Evolutionary conservation across 495 filamentous ascomycete genomes (phyloP).

Genomic region (Aspergillus olivimuriae): DNA sequence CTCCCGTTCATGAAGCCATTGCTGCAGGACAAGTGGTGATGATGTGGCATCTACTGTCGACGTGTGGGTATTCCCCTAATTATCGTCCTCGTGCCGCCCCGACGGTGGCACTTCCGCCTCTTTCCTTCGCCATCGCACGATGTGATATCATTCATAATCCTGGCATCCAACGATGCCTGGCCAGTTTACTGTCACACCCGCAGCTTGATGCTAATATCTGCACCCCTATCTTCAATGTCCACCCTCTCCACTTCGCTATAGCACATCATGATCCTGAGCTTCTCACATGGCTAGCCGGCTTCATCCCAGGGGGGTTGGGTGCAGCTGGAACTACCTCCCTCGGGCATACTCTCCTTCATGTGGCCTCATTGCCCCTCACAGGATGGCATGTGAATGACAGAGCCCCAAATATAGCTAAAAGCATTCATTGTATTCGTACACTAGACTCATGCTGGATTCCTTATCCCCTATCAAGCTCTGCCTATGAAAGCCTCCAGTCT

Average conservation of each 20-base stretch:
- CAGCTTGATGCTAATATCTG: slow-evolving; percentile 7
- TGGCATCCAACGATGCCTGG: neutral
- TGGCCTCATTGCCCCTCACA: slow-evolving; percentile 5
- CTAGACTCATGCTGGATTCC: slow-evolving; percentile 1
- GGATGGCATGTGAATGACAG: neutral
- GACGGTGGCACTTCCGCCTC: slow-evolving; percentile 9
- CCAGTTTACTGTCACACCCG: slow-evolving; percentile 5
- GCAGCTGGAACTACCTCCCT: slow-evolving; percentile 3
- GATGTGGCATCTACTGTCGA: slow-evolving; percentile 3
- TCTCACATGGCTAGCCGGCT: slow-evolving; percentile 7
- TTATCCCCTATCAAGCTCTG: neutral
- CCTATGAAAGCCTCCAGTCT: neutral
- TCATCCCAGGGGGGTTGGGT: slow-evolving; percentile 1
- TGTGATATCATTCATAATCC: slow-evolving; percentile 3
- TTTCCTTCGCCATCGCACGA: slow-evolving; percentile 5
- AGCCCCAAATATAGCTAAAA: slow-evolving; percentile 3
- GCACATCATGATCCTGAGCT: slow-evolving; percentile 10
- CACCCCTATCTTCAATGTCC: slow-evolving; percentile 11
- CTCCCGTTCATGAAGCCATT: slow-evolving; percentile 10
- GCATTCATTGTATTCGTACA: slow-evolving; percentile 9
- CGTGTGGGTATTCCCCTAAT: slow-evolving; percentile 4
- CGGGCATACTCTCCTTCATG: slow-evolving; percentile 12
- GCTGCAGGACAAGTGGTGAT: slow-evolving; percentile 2
- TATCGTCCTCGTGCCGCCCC: slow-evolving; percentile 6
- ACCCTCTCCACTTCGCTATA: slow-evolving; percentile 14